A percentile compares a stretch with the other conserved stretches of the same genome.
These are phyloP conservation scores for Candida coleopterorum DNA, from an alignment of 805 yeast genomes.

Conservation along the genomic window DNA sequence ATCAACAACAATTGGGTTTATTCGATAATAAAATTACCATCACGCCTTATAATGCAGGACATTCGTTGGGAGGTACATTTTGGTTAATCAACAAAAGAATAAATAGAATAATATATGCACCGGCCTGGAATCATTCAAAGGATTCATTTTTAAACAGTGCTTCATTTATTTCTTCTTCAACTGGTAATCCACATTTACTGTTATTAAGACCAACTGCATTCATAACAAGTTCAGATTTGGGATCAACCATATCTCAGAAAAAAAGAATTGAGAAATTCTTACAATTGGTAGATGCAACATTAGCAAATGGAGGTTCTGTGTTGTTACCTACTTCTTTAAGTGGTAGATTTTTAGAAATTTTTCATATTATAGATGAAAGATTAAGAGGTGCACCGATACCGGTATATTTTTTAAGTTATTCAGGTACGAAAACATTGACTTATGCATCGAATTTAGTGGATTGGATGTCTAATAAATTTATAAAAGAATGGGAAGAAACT, in stretches of 20 bases:
- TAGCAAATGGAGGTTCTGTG: constrained; percentile 75
- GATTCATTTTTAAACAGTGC: constrained; percentile 68
- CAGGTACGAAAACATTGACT: constrained; percentile 71
- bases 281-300: constrained; percentile 56
- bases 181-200: constrained; percentile 60
- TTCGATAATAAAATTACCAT: constrained; percentile 61
- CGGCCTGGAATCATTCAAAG: constrained; percentile 91
- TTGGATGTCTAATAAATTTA: constrained; percentile 91
- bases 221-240: constrained; percentile 67
- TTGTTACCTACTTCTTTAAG: constrained; percentile 78
- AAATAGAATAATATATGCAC: constrained; percentile 83
- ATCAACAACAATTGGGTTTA: constrained; percentile 67
- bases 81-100: constrained; percentile 74
- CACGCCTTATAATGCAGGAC: constrained; percentile 89
- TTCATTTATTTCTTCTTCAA: constrained; percentile 23
- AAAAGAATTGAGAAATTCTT: constrained; percentile 61
- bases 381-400: constrained; percentile 60
- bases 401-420: constrained; percentile 67
- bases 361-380: constrained; percentile 68
- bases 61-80: constrained; percentile 86
- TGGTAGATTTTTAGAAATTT: constrained; percentile 75
- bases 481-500: constrained; percentile 72
- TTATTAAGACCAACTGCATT: constrained; percentile 77
- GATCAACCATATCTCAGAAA: constrained; percentile 59
- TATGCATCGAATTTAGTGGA: constrained; percentile 89